Conservation (phyloP, 176 grass and related monocot species). For the Luzula sylvatica region DNA sequence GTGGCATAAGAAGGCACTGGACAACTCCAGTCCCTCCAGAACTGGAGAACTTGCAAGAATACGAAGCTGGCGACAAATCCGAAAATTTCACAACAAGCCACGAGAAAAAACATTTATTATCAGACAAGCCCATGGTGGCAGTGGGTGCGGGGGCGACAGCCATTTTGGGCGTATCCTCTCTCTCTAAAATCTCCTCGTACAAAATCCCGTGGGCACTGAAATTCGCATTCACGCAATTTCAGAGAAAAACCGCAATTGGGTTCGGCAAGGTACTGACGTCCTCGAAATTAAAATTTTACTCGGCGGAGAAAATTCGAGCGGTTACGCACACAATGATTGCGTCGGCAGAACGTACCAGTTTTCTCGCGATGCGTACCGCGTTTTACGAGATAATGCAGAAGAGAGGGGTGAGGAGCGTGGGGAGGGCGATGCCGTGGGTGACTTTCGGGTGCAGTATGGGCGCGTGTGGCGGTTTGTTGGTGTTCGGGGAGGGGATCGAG, state of each 20-base stretch:
- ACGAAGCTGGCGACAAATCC: constrained; percentile 19
- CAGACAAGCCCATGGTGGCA: constrained; percentile 64
- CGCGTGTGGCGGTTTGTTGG: constrained; percentile 45
- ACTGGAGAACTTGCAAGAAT: constrained; percentile 35
- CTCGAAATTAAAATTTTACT: constrained; percentile 42
- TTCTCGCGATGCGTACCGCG: constrained; percentile 78
- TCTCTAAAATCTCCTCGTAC: constrained; percentile 63
- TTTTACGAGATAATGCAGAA: constrained; percentile 97
- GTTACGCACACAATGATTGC: constrained; percentile 62
- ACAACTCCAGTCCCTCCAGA: constrained; percentile 49
- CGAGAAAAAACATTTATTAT: constrained; percentile 42
- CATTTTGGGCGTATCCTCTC: constrained; percentile 58
- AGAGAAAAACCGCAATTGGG: constrained; percentile 45
- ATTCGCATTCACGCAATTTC: constrained; percentile 44
- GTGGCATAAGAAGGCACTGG: constrained; percentile 81
- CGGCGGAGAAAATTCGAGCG: constrained; percentile 67
- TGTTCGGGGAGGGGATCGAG: constrained; percentile 72
- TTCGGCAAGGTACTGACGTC: constrained; percentile 34
- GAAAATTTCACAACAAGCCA: constrained; percentile 20
- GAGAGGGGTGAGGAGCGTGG: constrained; percentile 37
- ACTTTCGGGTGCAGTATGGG: constrained; percentile 74
- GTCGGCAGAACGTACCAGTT: constrained; percentile 56
- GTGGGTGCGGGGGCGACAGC: constrained; percentile 87
- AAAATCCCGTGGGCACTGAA: constrained; percentile 55
- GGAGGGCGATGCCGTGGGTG: constrained; percentile 45